Evolutionary conservation across 306 rosid genomes (phyloP).

Genomic region (Inga laurina): DNA sequence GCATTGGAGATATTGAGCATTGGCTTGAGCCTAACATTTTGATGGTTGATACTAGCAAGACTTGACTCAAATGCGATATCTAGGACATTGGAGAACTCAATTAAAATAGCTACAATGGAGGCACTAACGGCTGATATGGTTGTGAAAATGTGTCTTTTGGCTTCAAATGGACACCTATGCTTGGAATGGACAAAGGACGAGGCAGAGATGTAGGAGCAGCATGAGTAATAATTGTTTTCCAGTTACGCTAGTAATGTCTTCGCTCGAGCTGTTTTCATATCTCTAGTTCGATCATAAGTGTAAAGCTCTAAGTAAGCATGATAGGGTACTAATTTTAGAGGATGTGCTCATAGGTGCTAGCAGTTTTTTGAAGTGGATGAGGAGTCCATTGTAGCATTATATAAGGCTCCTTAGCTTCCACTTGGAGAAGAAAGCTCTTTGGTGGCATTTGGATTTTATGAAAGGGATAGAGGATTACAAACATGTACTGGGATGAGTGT

Average conservation of each 20-base stretch:
- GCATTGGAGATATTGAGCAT: background rate
- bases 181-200: background rate
- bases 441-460: background rate
- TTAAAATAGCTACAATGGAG: background rate
- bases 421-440: background rate
- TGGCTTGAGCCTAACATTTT: background rate
- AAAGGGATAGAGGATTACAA: background rate
- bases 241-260: background rate
- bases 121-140: background rate
- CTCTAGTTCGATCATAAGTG: background rate
- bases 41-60: background rate
- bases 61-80: background rate
- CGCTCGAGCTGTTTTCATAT: background rate
- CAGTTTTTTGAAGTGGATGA: background rate
- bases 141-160: background rate
- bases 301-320: background rate
- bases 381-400: background rate
- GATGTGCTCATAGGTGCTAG: background rate
- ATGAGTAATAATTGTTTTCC: background rate
- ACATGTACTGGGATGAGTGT: background rate
- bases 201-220: background rate
- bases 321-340: background rate
- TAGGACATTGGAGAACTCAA: background rate
- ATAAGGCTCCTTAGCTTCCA: background rate
- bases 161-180: background rate